phyloP scores from a whole-genome alignment of 805 yeast genomes.

The Brettanomyces anomalus region DNA sequence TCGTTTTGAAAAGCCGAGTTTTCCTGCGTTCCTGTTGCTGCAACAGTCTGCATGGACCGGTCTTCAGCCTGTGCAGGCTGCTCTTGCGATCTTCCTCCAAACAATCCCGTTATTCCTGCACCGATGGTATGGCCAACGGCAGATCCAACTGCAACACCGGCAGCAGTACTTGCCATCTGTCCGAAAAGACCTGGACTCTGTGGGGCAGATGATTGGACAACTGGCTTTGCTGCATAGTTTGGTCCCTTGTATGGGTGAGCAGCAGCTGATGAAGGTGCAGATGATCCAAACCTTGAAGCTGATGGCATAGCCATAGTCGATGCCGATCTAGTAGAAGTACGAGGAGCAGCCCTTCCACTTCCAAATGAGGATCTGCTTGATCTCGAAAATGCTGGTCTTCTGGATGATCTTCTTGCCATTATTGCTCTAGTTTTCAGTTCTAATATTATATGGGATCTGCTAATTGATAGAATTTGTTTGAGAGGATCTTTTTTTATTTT shows the following conservation, averaged over 20 bases:
- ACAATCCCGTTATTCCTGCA: slow-evolving; percentile 85
- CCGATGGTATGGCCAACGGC: slow-evolving; percentile 95
- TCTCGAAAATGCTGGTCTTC: slow-evolving; percentile 32
- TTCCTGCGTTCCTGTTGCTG: slow-evolving; percentile 10
- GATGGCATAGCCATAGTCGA: slow-evolving; percentile 42
- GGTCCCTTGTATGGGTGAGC: slow-evolving; percentile 36
- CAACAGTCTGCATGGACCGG: slow-evolving; percentile 26
- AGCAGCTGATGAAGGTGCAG: slow-evolving; percentile 30
- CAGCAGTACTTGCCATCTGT: slow-evolving; percentile 98
- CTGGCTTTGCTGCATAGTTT: slow-evolving; percentile 39
- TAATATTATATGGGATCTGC: too few relatives aligned
- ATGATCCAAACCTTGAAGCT: slow-evolving; percentile 2
- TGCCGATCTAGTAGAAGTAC: slow-evolving; percentile 53
- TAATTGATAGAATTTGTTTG: too few relatives aligned
- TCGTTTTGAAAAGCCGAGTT: slow-evolving; percentile 19
- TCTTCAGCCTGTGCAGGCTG: slow-evolving; percentile 32
- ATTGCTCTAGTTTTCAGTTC: too few relatives aligned
- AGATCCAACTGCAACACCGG: slow-evolving; percentile 99
- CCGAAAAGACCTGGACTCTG: slow-evolving; percentile 81
- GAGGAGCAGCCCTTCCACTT: slow-evolving; percentile 2
- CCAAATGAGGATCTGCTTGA: slow-evolving; percentile 13
- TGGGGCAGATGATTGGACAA: slow-evolving; percentile 28
- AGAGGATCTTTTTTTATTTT: too few relatives aligned
- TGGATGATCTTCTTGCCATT: slow-evolving; percentile 29
- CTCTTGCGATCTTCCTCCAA: slow-evolving; percentile 65